Base-by-base conservation (phyloP, 306 rosid genomes). In the Quercus dentata region DNA sequence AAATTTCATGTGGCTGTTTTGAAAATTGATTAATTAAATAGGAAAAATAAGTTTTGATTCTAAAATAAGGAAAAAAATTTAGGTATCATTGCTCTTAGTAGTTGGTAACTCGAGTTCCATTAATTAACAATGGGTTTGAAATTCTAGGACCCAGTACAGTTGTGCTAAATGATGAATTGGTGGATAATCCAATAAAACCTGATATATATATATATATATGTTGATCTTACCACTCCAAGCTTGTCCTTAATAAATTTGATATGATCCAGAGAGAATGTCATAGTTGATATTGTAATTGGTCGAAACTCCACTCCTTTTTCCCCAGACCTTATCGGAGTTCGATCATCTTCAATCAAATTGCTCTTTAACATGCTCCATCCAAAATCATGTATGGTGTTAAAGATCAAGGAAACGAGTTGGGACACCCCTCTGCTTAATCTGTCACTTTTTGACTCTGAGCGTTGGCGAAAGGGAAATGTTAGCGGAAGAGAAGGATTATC, bases 141-240 rank as follows among this genome's bases (percentile, higher is more conserved):
- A 38, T 38, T 38, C 10, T 38, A 38, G 46, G 46, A 38, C 44
- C 3, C 10, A 38, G 44, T 38, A 38, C 3, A 8, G 2, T 38
- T 38, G 11, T 38, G 11, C 11, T 38, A 38, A 38, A 38, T 38
- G 46, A 38, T 3, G 3, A 38, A 38, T 38, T 38, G 11, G 46
- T 23, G 1, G 1, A 10, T 38, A 38, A 7, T 38, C 11, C 46
- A 38, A 38, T 38, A 38, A 38, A 38, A 38, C 46, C 2, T 38
- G 0, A 38, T 35, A 35, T 35, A 1, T 6, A 1, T 35, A 0
- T 6, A 1, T 38, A 0, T 38, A 14, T 49, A 0, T 56, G 51
- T 8, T 3, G 57, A 52, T 28, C 85, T 9, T 82, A 91, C 97
- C 92, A 86, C 92, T 68, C 84, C 87, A 79, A 88, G 91, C 20